Conservation (phyloP, 345 rosid species). For the Gossypium thurberi region DNA sequence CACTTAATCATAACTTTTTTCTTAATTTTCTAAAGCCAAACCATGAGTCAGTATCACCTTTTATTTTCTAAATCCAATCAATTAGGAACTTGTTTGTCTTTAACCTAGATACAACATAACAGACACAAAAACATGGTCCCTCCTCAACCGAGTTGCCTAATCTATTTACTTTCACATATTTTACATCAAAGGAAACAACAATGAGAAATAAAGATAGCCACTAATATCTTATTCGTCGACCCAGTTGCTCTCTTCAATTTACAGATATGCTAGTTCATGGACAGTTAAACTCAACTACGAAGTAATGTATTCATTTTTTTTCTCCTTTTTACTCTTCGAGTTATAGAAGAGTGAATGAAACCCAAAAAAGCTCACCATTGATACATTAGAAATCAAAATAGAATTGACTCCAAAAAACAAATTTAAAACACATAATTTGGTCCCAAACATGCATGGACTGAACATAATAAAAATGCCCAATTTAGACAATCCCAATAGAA, state of each 20-base stretch:
- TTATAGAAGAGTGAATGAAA: slow-evolving; percentile 65
- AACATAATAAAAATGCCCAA: no score
- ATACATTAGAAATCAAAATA: no score
- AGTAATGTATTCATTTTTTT: slow-evolving; percentile 22
- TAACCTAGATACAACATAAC: background rate
- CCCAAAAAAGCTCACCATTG: slow-evolving; percentile 43
- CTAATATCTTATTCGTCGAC: background rate
- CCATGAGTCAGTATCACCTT: background rate
- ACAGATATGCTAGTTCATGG: slow-evolving; percentile 14
- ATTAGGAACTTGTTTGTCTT: slow-evolving; percentile 6
- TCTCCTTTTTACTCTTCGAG: slow-evolving; percentile 62
- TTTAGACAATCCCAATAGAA: no score
- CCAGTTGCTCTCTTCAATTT: slow-evolving; percentile 18
- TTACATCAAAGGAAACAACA: background rate
- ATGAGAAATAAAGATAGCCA: background rate
- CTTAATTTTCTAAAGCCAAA: no score
- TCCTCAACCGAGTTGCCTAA: background rate
- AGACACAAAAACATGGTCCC: background rate
- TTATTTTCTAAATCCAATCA: background rate
- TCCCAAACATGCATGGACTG: no score
- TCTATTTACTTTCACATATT: background rate
- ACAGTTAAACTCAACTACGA: slow-evolving; percentile 24
- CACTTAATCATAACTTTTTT: no score
- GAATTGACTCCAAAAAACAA: no score
- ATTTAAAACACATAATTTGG: no score